Evolutionary conservation across 1,284 basidiomycete species (phyloP).

Genomic region (Ganoderma boninense): DNA sequence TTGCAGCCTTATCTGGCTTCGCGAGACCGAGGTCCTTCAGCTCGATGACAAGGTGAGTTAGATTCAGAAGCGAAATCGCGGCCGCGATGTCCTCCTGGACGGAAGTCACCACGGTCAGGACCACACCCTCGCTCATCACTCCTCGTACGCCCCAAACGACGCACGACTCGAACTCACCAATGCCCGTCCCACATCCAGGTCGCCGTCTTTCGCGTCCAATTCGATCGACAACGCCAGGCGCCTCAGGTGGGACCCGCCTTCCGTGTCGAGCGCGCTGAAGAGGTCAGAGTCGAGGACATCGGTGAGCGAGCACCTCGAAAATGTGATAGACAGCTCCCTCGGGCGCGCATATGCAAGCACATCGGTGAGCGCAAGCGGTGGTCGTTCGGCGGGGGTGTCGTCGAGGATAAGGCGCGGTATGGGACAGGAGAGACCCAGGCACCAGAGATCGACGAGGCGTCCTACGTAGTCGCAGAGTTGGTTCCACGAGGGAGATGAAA

Average conservation of each 20-base stretch:
- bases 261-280: background rate
- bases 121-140: no score
- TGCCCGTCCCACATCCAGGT: background rate
- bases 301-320: background rate
- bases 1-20: background rate
- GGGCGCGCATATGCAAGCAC: background rate
- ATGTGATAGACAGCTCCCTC: background rate
- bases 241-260: background rate
- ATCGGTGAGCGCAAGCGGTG: background rate
- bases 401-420: background rate
- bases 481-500: background rate
- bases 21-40: background rate
- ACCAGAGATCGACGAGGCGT: background rate
- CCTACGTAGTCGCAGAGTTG: background rate
- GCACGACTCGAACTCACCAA: background rate
- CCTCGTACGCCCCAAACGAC: background rate
- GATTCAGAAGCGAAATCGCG: background rate
- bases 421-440: background rate
- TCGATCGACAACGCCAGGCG: background rate
- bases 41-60: background rate
- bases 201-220: background rate
- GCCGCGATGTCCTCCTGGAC: background rate
- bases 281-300: background rate
- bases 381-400: background rate
- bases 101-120: background rate